A percentile compares a stretch with the other conserved stretches of the same genome.
phyloP scores from a whole-genome alignment of 1,139 yeast genomes.

The Candida sp. region DNA sequence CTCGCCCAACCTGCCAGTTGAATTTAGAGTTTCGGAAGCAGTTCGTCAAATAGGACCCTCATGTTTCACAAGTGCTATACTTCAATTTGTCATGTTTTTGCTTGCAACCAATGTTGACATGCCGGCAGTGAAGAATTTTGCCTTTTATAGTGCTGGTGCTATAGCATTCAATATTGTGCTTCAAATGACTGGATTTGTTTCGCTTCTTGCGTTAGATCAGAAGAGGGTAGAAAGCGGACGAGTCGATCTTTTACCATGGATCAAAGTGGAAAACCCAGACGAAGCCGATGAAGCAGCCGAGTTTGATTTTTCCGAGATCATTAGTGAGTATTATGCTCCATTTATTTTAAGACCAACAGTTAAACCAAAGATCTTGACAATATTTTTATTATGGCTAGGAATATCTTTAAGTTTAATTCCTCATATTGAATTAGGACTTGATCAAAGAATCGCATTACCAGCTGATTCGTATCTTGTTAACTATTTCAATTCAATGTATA shows the following conservation, averaged over 20 bases:
- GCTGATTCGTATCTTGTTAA: conserved; percentile 73
- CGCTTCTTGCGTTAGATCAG: conserved; percentile 70
- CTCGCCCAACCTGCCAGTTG: conserved; percentile 22
- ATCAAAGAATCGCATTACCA: conserved; percentile 88
- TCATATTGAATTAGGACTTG: conserved; percentile 69
- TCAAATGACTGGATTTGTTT: conserved; percentile 79
- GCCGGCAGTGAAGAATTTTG: conserved; percentile 97
- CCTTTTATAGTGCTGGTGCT: conserved; percentile 86
- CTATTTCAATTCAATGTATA: conserved; percentile 75
- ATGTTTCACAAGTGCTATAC: conserved; percentile 69
- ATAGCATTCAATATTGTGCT: conserved; percentile 70
- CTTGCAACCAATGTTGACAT: conserved; percentile 79
- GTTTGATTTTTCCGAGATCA: conserved; percentile 23
- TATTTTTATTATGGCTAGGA: conserved; percentile 64
- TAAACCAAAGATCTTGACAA: conserved; percentile 46
- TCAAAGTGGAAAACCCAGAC: conserved; percentile 16
- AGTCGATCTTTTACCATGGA: conserved; percentile 58
- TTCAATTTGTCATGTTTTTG: conserved; percentile 75
- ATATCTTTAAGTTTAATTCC: conserved; percentile 71
- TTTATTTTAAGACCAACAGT: conserved; percentile 46
- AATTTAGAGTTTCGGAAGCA: conserved; percentile 57
- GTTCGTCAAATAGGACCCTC: conserved; percentile 83
- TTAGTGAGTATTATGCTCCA: conserved; percentile 42
- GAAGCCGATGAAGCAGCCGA: conserved; percentile 12
- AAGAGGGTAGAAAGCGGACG: conserved; percentile 55